Evolutionary conservation across 345 rosid species (phyloP).

Genomic region (Rhizophora apiculata): DNA sequence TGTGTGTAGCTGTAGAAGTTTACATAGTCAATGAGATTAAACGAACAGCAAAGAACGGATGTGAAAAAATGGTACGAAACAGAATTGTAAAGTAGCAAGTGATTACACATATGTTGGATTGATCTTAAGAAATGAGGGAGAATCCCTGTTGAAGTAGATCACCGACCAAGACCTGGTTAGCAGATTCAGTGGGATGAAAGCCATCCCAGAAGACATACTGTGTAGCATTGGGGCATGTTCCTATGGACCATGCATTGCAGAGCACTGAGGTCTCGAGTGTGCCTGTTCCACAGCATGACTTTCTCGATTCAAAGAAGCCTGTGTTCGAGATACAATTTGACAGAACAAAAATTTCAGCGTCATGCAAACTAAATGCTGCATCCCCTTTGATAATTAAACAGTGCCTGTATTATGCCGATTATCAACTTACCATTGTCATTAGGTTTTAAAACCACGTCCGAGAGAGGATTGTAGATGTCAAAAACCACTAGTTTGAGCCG

Average conservation of each 20-base stretch:
- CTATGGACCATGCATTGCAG: slow-evolving; percentile 59
- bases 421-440: slow-evolving; percentile 49
- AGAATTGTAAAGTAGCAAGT: not conserved
- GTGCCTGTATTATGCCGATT: slow-evolving; percentile 13
- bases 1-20: slow-evolving; percentile 5
- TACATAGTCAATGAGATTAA: slow-evolving; percentile 9
- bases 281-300: slow-evolving; percentile 90
- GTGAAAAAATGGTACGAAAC: no score
- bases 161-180: slow-evolving; percentile 61
- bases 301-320: slow-evolving; percentile 85
- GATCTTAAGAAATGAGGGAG: slow-evolving; percentile 59
- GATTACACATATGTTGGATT: not conserved
- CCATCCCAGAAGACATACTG: slow-evolving; percentile 91
- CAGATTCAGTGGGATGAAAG: slow-evolving; percentile 90
- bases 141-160: slow-evolving; percentile 64
- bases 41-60: not conserved
- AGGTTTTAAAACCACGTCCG: slow-evolving; percentile 65
- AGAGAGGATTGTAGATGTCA: slow-evolving; percentile 69
- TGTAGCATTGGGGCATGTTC: slow-evolving; percentile 82
- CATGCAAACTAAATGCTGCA: no score
- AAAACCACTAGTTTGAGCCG: slow-evolving; percentile 82
- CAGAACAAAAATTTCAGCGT: not conserved
- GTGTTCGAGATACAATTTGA: slow-evolving; percentile 9
- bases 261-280: slow-evolving; percentile 77
- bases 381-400: no score